phyloP scores from a whole-genome alignment of 2,329 filamentous ascomycete species.

The Fusarium ramigenum region DNA sequence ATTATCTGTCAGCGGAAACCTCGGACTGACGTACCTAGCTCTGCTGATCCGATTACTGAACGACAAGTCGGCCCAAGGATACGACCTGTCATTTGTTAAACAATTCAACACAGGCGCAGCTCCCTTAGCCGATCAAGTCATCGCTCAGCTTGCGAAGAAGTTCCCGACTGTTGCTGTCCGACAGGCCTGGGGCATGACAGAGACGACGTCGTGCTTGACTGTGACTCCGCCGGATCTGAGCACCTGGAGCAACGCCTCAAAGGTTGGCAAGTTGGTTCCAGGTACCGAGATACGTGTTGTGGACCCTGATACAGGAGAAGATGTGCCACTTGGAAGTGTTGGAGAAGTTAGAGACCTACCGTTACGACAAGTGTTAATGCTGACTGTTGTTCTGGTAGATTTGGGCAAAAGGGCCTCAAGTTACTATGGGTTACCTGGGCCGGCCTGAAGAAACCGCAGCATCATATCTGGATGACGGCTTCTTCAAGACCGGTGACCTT shows the following conservation, averaged over 20 bases:
- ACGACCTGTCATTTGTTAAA: neutral
- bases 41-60: neutral
- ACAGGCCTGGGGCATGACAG: neutral
- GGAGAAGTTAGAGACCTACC: neutral
- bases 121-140: neutral
- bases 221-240: neutral
- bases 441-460: neutral
- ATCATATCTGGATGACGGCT: neutral
- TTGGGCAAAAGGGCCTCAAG: neutral
- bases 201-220: neutral
- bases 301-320: neutral
- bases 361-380: rapidly evolving
- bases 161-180: neutral
- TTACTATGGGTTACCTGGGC: neutral
- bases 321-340: neutral
- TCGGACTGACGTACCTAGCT: rapidly evolving
- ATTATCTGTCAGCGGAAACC: rapidly evolving
- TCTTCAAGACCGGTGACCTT: neutral
- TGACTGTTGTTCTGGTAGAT: neutral
- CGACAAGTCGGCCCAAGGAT: neutral
- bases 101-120: neutral
- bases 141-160: neutral
- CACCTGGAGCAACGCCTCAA: neutral
- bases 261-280: neutral
- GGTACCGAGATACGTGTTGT: neutral